These are phyloP conservation scores for Aegilops tauschii DNA, from an alignment of 176 grass and related monocot species.

Conservation along the genomic window DNA sequence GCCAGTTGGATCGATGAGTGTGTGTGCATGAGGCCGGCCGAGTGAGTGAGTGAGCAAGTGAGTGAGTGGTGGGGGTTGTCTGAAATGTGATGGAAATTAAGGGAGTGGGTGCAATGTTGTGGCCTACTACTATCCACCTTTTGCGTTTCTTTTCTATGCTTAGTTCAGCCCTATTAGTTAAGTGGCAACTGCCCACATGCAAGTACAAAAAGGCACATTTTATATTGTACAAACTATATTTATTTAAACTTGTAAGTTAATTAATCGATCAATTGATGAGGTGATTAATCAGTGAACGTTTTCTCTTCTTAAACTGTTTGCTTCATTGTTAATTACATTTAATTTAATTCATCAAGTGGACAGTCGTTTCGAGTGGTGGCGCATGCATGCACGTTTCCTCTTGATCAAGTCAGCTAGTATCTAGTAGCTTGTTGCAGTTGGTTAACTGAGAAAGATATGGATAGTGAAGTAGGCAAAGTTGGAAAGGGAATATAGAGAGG, in stretches of 20 bases:
- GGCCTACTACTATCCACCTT: conserved; percentile 20
- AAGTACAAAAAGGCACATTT: not conserved
- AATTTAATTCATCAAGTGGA: not conserved
- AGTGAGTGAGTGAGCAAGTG: not conserved
- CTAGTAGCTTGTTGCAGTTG: conserved; percentile 11
- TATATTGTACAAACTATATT: not conserved
- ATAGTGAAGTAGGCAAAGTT: conserved; percentile 54
- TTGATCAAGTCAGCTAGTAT: conserved; percentile 12
- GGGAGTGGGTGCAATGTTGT: conserved; percentile 30
- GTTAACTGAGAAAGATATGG: conserved; percentile 15
- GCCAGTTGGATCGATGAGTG: not conserved
- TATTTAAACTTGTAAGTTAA: not conserved
- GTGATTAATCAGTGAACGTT: not conserved
- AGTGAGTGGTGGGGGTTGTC: conserved; percentile 44
- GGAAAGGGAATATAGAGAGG: conserved; percentile 38
- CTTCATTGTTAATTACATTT: not conserved
- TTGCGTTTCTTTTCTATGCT: not conserved
- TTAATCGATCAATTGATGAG: not conserved
- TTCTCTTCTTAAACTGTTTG: not conserved
- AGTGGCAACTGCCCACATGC: not conserved
- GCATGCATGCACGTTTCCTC: conserved; percentile 36
- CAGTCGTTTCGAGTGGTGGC: conserved; percentile 28
- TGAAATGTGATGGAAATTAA: conserved; percentile 42
- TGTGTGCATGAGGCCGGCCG: too few species aligned
- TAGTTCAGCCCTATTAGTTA: not conserved